Evolutionary conservation across 2,329 filamentous ascomycete genomes (phyloP), one percentile per base, ranked within the genome.

Genomic region (Hymenoscyphus repandus): DNA sequence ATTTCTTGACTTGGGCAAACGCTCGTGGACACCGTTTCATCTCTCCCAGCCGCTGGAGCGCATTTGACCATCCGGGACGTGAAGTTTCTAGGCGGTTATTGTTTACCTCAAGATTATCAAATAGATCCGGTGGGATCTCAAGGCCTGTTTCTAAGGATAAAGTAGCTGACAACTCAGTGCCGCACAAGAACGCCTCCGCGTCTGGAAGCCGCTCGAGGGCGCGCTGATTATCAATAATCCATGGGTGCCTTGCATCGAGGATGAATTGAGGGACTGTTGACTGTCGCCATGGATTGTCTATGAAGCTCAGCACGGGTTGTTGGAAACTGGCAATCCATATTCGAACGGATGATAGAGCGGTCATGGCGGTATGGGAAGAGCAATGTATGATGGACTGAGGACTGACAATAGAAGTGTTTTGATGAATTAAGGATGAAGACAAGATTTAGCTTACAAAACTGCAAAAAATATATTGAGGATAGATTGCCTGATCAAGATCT

Each of bases 301-400:
- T 47, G 31, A 51, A 20, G 17, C 47, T 47, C n/a, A 12, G 15
- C 6, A 51, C 10, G 33, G 44, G 49, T 17, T 51, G 49, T 22
- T 51, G 49, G 39, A 51, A 51, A 30, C 49, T 48, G 5, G 49
- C 49, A 17, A 47, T 38, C 45, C 49, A 51, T 37, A 10, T 51
- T 20, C 43, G 49, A 12, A 38, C 2, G 13, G 49, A 39, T 32
- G 49, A 51, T 20, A 51, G 4, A 6, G 43, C 32, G 7, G 48
- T 40, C 41, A 45, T 45, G 15, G 41, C 20, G 41, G 34, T n/a
- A 7, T 20, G 41, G 22, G 17, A 45, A 17, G 34, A 37, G 34
- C 15, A 37, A 37, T 4, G 3, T 37, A 27, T 27, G 7, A 27
- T 4, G 7, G 22, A 27, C 7, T 27, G 22, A 7, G 22, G 7